Evolutionary conservation across 2,329 filamentous ascomycete genomes (phyloP), one percentile per base, ranked within the genome.

Genomic region (Neopestalotiopsis rosae): DNA sequence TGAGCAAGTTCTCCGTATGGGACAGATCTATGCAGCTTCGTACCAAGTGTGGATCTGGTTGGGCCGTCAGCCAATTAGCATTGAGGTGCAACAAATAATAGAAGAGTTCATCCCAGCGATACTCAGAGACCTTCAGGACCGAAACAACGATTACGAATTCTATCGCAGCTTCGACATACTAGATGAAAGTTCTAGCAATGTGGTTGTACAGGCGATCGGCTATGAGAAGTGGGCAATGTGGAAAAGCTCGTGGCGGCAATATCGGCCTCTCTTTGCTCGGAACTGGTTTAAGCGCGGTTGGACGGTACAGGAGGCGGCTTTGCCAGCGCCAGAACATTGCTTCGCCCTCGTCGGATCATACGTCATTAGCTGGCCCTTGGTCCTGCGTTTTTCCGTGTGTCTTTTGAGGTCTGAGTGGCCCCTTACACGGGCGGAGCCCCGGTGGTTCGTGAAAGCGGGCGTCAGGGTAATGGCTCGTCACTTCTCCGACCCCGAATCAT

Each of bases 31-130:
- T 45, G 57, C 45, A 5, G 17, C 30, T 30, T 63, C 67, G 7
- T 17, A 24, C 10, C 58, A 49, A 28, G 67, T 66, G 10, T 38
- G 49, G 61, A 58, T 63, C 30, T 69, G 67, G 67, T n/a, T 66
- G 42, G 67, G 67, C 4, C 72, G 10, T 72, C 78, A 42, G 68
- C 69, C 5, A 69, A 72, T 12, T 72, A 79, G 40, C 72, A 71
- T 12, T 71, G 73, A 58, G n/a, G 56, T 1, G 56, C 56, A 20
- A 30, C 56, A 58, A 20, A 58, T 58, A 30, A 77, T 75, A 67
- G 77, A 80, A 52, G 72, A 71, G 1, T 74, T 72, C 20, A 78
- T 81, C 69, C 79, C 79, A 5, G 61, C n/a, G n/a, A n/a, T n/a
- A n/a, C n/a, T n/a, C n/a, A n/a, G n/a, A n/a, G n/a, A n/a, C n/a